Evolutionary conservation across 164 flowering plant genomes (phyloP), one percentile per base, ranked within the genome.

Genomic region (Magnolia sinica): DNA sequence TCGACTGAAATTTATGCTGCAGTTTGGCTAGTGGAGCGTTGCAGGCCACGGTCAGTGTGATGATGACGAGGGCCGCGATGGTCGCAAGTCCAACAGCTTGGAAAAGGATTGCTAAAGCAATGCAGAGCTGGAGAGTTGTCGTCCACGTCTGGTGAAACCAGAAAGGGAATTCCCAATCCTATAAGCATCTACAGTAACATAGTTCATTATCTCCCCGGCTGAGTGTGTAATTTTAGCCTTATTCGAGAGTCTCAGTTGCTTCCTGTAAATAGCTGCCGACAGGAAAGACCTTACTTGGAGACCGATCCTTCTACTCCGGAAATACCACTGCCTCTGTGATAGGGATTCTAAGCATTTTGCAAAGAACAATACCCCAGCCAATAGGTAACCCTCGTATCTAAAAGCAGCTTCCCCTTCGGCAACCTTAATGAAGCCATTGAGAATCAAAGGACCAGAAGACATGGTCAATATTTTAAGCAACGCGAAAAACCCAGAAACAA

Each of bases 71-170:
- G 13, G 93, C 87, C 23, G 91, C 87, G 68, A 90, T 8, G 0
- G 91, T 86, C 19, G 92, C 94, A 2, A 82, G 61, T 37, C 91
- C 93, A n/a, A 90, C 88, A 11, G 88, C 86, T 49, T 70, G 80
- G 74, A 73, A 83, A 51, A 91, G 84, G 76, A 91, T 87, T 16
- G 74, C 76, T 11, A 90, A 69, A 27, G 90, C 88, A 50, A 90
- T 71, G 75, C 87, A 84, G 7, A 90, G 81, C 82, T 90, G 96
- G 51, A 91, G 78, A 69, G 83, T 74, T 37, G 89, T 85, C 19
- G 91, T 81, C 96, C 96, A 91, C 14, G 83, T 86, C 75, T 89
- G 91, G 73, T 92, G 96, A 81, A 89, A 85, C 92, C 92, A 91
- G 68, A 61, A 89, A 1, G 91, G 89, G 64, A 89, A 91, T 67